Conservation (phyloP, 2,329 filamentous ascomycete species). For the Aspergillus sp. region DNA sequence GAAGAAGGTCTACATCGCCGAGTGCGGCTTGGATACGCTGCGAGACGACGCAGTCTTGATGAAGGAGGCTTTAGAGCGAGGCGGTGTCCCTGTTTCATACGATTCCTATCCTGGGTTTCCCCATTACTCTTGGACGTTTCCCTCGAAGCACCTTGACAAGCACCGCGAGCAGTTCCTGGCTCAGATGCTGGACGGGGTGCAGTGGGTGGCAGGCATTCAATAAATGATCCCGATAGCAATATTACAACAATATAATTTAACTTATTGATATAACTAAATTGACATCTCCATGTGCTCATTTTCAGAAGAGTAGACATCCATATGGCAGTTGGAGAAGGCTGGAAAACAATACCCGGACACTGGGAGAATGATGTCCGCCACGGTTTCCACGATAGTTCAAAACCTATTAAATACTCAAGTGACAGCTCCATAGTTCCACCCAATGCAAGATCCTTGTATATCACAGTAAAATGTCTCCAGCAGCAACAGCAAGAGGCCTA, state of each 20-base stretch:
- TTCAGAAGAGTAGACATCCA: not conserved
- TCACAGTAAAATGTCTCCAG: too few relatives aligned
- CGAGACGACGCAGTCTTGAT: slow-evolving; percentile 10
- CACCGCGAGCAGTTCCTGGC: not conserved
- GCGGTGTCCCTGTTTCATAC: not conserved
- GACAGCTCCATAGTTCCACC: not conserved
- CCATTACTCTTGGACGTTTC: not conserved
- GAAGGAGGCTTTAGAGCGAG: not conserved
- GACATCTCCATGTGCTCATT: not conserved
- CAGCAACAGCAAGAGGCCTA: not conserved
- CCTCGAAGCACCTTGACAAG: not conserved
- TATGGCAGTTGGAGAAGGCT: too few relatives aligned
- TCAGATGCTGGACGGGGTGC: not conserved
- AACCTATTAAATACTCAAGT: too few relatives aligned
- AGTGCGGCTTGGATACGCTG: slow-evolving; percentile 11
- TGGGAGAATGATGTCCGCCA: not conserved
- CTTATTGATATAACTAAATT: too few relatives aligned
- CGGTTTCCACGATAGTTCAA: too few relatives aligned
- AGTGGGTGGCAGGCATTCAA: not conserved
- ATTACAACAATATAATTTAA: too few relatives aligned
- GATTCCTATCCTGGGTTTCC: not conserved
- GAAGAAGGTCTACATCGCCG: slow-evolving; percentile 15
- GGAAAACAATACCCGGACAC: not conserved
- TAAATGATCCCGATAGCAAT: not conserved
- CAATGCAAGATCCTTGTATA: too few relatives aligned